A percentile compares a stretch with the other conserved stretches of the same genome.
Evolutionary conservation across 23 red algal genomes (phyloP).

Genomic region (Gracilariopsis chorda): DNA sequence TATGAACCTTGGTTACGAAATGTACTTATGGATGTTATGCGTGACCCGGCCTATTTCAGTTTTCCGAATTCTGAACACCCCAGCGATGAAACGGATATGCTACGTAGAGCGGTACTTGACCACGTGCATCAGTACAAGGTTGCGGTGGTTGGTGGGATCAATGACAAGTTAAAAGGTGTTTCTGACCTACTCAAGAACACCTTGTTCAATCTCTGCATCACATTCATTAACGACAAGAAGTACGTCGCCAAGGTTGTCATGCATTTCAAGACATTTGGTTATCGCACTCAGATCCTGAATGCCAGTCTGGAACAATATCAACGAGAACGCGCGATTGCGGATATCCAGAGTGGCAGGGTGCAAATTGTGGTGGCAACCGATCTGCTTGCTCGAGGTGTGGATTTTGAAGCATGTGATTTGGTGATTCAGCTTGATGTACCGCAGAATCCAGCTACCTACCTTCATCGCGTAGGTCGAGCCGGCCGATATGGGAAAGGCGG

Average conservation of each 20-base stretch:
- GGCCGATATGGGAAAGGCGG: constrained; percentile 81
- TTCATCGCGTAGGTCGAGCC: constrained; percentile 93
- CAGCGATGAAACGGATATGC: not conserved
- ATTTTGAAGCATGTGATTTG: constrained; percentile 76
- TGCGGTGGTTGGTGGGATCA: not conserved
- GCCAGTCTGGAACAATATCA: not conserved
- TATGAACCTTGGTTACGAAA: constrained; percentile 1
- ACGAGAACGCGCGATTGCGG: not conserved
- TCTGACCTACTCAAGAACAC: not conserved
- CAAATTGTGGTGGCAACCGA: constrained; percentile 85
- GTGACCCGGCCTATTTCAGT: constrained; percentile 26
- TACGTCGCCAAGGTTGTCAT: not conserved
- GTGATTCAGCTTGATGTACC: constrained; percentile 92
- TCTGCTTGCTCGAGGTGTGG: constrained; percentile 85
- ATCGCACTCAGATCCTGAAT: not conserved
- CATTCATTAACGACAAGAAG: constrained; percentile 48
- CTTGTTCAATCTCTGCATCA: constrained; percentile 13
- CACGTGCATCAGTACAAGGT: constrained; percentile 25
- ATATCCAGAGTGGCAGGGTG: constrained; percentile 3
- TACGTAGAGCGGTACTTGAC: constrained; percentile 24
- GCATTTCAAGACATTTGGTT: not conserved
- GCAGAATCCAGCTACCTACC: constrained; percentile 78
- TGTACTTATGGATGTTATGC: constrained; percentile 31
- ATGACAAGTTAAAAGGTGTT: constrained; percentile 2
- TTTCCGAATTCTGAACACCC: not conserved